These are phyloP conservation scores for Pseudoscleropodium purum DNA, from an alignment of 225 moss, liverwort and hornwort species.

Conservation along the genomic window DNA sequence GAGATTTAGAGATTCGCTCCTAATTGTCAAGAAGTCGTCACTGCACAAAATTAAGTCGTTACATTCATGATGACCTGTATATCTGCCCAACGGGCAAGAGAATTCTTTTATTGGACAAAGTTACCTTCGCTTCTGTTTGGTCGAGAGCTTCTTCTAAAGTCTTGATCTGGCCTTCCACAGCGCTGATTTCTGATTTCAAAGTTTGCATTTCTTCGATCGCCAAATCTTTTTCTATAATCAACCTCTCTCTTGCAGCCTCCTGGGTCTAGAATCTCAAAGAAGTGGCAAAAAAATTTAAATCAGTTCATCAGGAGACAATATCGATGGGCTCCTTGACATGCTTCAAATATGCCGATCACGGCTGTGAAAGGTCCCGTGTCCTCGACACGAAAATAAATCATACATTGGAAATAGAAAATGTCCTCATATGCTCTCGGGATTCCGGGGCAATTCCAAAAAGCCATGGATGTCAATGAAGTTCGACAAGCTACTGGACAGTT, in stretches of 20 bases:
- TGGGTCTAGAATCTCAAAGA: conserved; percentile 43
- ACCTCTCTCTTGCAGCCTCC: conserved; percentile 82
- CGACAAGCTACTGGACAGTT: not conserved
- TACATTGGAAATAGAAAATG: not conserved
- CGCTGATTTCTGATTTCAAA: conserved; percentile 51
- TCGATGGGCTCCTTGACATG: not conserved
- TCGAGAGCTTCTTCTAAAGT: conserved; percentile 48
- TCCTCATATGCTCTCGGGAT: not conserved
- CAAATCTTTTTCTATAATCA: conserved; percentile 84
- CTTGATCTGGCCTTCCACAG: conserved; percentile 51
- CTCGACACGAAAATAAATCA: not conserved
- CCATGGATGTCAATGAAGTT: not conserved
- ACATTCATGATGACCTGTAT: not conserved
- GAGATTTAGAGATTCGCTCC: not conserved
- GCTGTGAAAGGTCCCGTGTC: not conserved
- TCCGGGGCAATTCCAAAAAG: not conserved
- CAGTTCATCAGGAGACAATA: not conserved
- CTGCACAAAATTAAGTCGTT: not conserved
- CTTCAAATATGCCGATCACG: not conserved
- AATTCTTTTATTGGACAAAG: not conserved
- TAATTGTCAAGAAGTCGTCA: not conserved
- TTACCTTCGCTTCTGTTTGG: conserved; percentile 48
- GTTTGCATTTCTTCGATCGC: conserved; percentile 70
- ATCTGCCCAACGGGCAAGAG: not conserved
- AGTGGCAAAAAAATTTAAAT: not conserved